Percentiles rank a stretch among this genome's conserved stretches.
Evolutionary conservation across 345 rosid species (phyloP).

Genomic region (Sonneratia alba): DNA sequence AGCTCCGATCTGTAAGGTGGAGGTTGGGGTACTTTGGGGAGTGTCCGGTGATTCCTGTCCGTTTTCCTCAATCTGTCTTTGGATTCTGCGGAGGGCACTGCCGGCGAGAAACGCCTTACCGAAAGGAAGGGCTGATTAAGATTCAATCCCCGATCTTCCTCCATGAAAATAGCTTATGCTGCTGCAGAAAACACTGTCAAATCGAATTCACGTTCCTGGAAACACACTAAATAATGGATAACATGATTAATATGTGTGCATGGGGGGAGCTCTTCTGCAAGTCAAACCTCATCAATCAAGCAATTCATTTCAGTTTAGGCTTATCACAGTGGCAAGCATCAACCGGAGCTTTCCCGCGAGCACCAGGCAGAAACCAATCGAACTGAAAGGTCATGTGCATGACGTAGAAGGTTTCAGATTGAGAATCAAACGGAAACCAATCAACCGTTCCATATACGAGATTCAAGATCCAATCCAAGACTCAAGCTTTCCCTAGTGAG

Average conservation of each 20-base stretch:
- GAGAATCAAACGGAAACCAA: background rate
- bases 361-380: background rate
- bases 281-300: background rate
- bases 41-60: slow-evolving; percentile 11
- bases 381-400: background rate
- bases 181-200: background rate
- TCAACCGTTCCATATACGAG: background rate
- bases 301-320: background rate
- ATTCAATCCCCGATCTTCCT: slow-evolving; percentile 73
- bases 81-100: slow-evolving; percentile 16
- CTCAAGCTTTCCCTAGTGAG: too few species aligned
- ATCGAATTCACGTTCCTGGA: background rate
- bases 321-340: background rate
- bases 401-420: background rate
- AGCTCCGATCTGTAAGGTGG: slow-evolving; percentile 55
- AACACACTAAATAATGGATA: background rate
- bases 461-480: background rate
- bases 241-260: background rate
- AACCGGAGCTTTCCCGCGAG: too few species aligned
- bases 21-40: slow-evolving; percentile 33
- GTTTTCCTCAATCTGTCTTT: slow-evolving; percentile 32
- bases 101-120: slow-evolving; percentile 46
- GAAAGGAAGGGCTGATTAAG: slow-evolving; percentile 69
- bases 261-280: background rate
- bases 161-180: slow-evolving; percentile 17